phyloP scores from a whole-genome alignment of 2,329 filamentous ascomycete genomes.

The Shiraia bambusicola region DNA sequence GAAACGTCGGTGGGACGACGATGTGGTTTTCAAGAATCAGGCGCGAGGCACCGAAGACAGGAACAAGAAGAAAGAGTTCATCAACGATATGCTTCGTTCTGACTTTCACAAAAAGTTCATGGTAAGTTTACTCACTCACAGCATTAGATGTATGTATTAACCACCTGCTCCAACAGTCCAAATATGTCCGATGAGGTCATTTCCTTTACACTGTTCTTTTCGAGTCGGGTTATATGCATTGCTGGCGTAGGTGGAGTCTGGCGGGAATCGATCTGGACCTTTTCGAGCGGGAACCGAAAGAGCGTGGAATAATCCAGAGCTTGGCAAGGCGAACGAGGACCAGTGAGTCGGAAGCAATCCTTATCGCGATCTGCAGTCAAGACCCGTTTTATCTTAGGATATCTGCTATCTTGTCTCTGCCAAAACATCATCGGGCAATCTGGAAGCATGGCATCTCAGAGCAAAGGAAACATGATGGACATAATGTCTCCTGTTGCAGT shows the following conservation, averaged over 20 bases:
- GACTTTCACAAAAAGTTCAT: slow-evolving; percentile 99
- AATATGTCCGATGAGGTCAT: slow-evolving; percentile 42
- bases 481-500: too few relatives aligned
- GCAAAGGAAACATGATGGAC: too few relatives aligned
- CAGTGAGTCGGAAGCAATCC: slow-evolving; percentile 27
- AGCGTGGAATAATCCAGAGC: slow-evolving; percentile 30
- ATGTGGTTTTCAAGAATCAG: slow-evolving; percentile 99
- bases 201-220: slow-evolving; percentile 5
- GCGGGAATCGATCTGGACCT: slow-evolving; percentile 13
- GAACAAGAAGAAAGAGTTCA: slow-evolving; percentile 91
- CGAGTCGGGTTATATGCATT: slow-evolving; percentile 18
- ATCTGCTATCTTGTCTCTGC: slow-evolving; percentile 26
- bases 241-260: slow-evolving; percentile 23
- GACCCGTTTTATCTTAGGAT: slow-evolving; percentile 20
- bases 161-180: slow-evolving; percentile 28
- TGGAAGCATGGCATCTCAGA: slow-evolving; percentile 2
- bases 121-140: slow-evolving; percentile 51
- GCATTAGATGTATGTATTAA: slow-evolving; percentile 8
- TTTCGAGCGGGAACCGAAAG: slow-evolving; percentile 14
- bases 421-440: slow-evolving; percentile 15
- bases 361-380: slow-evolving; percentile 41
- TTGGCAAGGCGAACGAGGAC: slow-evolving; percentile 14
- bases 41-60: slow-evolving; percentile 91
- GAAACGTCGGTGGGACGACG: slow-evolving; percentile 94
- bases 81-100: slow-evolving; percentile 90